Percentiles rank a stretch among this genome's conserved stretches.
Conservation (phyloP, 805 yeast species). For the Yarrowia sp. region DNA sequence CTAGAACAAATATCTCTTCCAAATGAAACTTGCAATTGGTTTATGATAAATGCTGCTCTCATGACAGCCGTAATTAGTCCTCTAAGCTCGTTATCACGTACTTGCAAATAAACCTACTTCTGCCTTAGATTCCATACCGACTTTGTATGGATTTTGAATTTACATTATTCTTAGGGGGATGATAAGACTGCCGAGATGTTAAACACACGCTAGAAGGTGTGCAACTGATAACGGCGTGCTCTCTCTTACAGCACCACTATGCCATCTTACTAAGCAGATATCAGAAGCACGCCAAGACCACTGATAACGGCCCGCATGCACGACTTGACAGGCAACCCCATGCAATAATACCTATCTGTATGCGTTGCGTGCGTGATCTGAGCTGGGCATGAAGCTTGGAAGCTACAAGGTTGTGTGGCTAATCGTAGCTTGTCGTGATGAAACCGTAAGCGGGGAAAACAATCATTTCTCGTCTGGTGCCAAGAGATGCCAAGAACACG, state of each 20-base stretch:
- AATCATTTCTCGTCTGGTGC: neutral
- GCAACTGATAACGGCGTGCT: neutral
- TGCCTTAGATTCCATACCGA: no score
- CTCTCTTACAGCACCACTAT: no score
- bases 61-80: no score
- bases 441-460: neutral
- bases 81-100: no score
- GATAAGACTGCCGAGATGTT: neutral
- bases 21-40: no score
- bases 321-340: no score
- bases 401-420: neutral
- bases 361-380: neutral
- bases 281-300: neutral
- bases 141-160: no score
- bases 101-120: neutral
- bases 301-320: no score
- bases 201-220: neutral
- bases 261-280: neutral
- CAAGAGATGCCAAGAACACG: neutral
- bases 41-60: no score
- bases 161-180: neutral
- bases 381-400: neutral
- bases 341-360: no score
- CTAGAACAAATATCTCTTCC: no score
- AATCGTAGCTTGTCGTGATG: neutral